phyloP scores from a whole-genome alignment of 441 rosid genomes.

The Corymbia citriodora region DNA sequence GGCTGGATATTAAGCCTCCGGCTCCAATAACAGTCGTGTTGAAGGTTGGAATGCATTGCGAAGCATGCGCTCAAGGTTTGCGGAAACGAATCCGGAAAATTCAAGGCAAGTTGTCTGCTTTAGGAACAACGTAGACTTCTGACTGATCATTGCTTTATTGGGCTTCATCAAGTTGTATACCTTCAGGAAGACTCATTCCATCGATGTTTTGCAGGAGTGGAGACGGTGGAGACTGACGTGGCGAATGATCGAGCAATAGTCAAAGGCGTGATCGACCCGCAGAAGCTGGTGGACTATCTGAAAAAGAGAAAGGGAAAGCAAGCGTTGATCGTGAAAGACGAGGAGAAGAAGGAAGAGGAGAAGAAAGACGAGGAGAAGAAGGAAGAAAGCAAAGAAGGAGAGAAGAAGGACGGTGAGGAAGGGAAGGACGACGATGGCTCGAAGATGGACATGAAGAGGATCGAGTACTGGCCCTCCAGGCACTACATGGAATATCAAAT shows the following conservation, averaged over 20 bases:
- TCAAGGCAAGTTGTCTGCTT: conserved; percentile 17
- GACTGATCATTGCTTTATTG: not conserved
- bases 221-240: conserved; percentile 30
- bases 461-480: conserved; percentile 29
- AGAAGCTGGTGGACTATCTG: conserved; percentile 20
- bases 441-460: conserved; percentile 24
- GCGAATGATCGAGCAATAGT: conserved; percentile 23
- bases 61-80: conserved; percentile 38
- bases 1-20: conserved; percentile 26
- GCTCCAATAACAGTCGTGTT: conserved; percentile 24
- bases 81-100: conserved; percentile 29
- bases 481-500: conserved; percentile 13
- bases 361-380: conserved; percentile 17
- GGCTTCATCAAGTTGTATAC: not conserved
- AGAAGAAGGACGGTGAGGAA: conserved; percentile 3
- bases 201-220: conserved; percentile 21
- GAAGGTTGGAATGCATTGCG: conserved; percentile 44
- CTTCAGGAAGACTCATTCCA: not conserved
- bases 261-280: conserved; percentile 30
- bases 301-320: conserved; percentile 33
- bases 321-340: conserved; percentile 27
- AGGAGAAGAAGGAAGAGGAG: conserved; percentile 30
- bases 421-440: conserved; percentile 10
- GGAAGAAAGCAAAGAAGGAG: conserved; percentile 15
- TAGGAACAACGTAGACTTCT: not conserved